A percentile compares a stretch with the other conserved stretches of the same genome.
Evolutionary conservation across 352 stramenopile species (phyloP).

Genomic region (Phytophthora vignae): DNA sequence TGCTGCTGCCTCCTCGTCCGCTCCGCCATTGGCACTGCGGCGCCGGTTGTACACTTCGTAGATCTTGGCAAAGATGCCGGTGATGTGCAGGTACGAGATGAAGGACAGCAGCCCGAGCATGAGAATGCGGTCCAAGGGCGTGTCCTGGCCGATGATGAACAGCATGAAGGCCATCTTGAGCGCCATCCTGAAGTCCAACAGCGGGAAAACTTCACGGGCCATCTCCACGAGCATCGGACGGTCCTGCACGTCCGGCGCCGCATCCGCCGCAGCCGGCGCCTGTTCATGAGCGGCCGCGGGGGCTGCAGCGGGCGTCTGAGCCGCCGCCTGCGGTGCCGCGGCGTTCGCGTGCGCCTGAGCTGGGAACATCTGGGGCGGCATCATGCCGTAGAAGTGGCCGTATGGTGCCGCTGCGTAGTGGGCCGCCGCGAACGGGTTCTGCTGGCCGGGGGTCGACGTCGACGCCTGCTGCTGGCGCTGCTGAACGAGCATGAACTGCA

Average conservation of each 20-base stretch:
- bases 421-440: conserved; percentile 20
- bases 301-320: conserved; percentile 9
- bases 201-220: conserved; percentile 57
- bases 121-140: conserved; percentile 73
- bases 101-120: conserved; percentile 79
- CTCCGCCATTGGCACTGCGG: conserved; percentile 32
- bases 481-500: conserved; percentile 73
- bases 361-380: conserved; percentile 42
- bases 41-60: conserved; percentile 75
- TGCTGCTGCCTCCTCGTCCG: conserved; percentile 22
- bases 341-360: conserved; percentile 17
- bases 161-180: conserved; percentile 92
- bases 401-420: conserved; percentile 39
- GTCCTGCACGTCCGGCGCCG: conserved; percentile 21
- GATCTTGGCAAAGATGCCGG: conserved; percentile 83
- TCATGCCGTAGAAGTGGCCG: conserved; percentile 44
- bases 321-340: conserved; percentile 6
- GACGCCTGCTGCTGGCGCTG: conserved; percentile 22
- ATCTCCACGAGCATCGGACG: conserved; percentile 52
- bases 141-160: conserved; percentile 90
- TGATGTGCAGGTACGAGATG: conserved; percentile 86
- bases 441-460: conserved; percentile 6
- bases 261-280: conserved; percentile 18
- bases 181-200: conserved; percentile 80
- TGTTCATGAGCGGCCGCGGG: conserved; percentile 8